A percentile compares a stretch with the other conserved stretches of the same genome.
These are phyloP conservation scores for Omphalotus guepiniiformis DNA, from an alignment of 768 basidiomycete genomes.

Conservation along the genomic window DNA sequence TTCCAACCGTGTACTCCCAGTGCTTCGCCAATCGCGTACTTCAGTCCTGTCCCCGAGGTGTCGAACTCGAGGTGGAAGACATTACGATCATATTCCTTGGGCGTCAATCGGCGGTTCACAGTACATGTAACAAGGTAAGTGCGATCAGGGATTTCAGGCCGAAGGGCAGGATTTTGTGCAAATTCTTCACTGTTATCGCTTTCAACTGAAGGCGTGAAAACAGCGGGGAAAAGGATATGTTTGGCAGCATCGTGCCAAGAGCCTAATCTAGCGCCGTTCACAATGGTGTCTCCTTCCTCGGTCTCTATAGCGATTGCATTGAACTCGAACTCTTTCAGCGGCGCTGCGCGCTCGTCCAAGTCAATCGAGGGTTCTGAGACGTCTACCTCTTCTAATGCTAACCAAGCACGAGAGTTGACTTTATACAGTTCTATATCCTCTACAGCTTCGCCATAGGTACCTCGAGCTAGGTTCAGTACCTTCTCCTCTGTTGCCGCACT, in stretches of 20 bases:
- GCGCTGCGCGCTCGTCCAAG: slow-evolving; percentile 18
- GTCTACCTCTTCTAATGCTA: slow-evolving; percentile 54
- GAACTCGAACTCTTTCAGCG: slow-evolving; percentile 58
- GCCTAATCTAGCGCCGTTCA: slow-evolving; percentile 55
- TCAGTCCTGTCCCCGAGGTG: slow-evolving; percentile 86
- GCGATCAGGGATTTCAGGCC: slow-evolving; percentile 83
- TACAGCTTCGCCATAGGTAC: slow-evolving; percentile 40
- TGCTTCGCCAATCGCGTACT: slow-evolving; percentile 95
- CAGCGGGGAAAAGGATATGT: slow-evolving; percentile 83
- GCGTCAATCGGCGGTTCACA: slow-evolving; percentile 93
- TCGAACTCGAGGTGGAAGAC: slow-evolving; percentile 99
- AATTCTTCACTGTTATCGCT: slow-evolving; percentile 35
- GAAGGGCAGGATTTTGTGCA: slow-evolving; percentile 64
- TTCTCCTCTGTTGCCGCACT: slow-evolving; percentile 48
- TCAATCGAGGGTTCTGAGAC: slow-evolving; percentile 20
- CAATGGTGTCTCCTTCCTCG: slow-evolving; percentile 49
- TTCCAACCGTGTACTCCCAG: slow-evolving; percentile 99
- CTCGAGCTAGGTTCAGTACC: slow-evolving; percentile 48
- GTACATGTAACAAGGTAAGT: slow-evolving; percentile 92
- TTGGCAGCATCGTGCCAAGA: slow-evolving; percentile 87
- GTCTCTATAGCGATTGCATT: slow-evolving; percentile 74
- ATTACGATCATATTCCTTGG: slow-evolving; percentile 94
- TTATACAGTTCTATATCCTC: slow-evolving; percentile 46
- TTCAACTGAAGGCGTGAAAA: slow-evolving; percentile 55
- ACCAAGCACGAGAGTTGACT: slow-evolving; percentile 61